A percentile compares a stretch with the other conserved stretches of the same genome.
phyloP scores from a whole-genome alignment of 441 rosid genomes.

The Populus hybrid region DNA sequence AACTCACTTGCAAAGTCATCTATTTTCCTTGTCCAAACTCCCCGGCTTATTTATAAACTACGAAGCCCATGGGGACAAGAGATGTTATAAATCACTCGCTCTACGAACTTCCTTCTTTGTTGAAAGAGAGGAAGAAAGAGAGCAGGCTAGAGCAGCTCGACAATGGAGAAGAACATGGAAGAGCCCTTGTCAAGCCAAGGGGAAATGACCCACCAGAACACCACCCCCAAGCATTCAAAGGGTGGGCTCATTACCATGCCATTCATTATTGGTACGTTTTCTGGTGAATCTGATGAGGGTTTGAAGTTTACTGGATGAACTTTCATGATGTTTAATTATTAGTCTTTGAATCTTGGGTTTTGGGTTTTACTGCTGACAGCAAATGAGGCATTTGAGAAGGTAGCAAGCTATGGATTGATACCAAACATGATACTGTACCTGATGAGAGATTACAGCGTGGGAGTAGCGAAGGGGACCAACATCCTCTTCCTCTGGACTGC shows the following conservation, averaged over 20 bases:
- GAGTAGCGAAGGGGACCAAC: constrained; percentile 48
- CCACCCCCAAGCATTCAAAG: constrained; percentile 23
- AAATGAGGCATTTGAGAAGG: constrained; percentile 78
- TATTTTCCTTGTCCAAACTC: background rate
- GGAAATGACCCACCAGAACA: constrained; percentile 19
- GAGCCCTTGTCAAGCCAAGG: constrained; percentile 33
- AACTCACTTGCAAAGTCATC: background rate
- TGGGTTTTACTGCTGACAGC: constrained; percentile 31
- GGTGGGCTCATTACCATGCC: constrained; percentile 88
- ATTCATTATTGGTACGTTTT: constrained; percentile 63
- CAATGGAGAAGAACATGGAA: constrained; percentile 38
- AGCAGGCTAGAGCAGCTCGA: constrained; percentile 1
- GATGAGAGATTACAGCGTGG: constrained; percentile 50
- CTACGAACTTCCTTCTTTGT: background rate
- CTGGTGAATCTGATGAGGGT: background rate
- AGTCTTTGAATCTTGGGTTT: constrained; percentile 8
- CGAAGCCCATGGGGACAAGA: background rate
- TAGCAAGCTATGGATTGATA: constrained; percentile 68
- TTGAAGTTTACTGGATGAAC: background rate
- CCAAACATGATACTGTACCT: constrained; percentile 77
- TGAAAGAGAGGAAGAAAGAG: constrained; percentile 5
- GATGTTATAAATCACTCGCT: constrained; percentile 5
- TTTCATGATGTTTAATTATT: background rate
- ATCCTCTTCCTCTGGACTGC: constrained; percentile 72
- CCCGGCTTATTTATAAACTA: background rate